These are phyloP conservation scores for Claviceps spartinae DNA, from an alignment of 2,329 filamentous ascomycete genomes.

Conservation along the genomic window DNA sequence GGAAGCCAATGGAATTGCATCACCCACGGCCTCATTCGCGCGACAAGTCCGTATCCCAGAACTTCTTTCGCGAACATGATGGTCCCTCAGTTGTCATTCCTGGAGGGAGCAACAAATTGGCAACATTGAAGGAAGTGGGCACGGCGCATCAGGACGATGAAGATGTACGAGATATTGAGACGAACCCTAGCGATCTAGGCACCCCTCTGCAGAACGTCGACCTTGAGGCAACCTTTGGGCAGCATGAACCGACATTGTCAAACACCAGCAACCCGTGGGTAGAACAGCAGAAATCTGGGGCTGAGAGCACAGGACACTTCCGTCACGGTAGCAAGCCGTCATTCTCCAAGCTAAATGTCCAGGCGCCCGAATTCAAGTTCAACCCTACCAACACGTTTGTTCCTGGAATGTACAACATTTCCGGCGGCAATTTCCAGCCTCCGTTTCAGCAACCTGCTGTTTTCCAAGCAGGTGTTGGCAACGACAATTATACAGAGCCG, in stretches of 20 bases:
- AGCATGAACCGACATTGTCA: slow-evolving; percentile 43
- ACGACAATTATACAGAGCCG: background rate
- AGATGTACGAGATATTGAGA: slow-evolving; percentile 54
- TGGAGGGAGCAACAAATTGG: slow-evolving; percentile 25
- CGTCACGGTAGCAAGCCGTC: slow-evolving; percentile 56
- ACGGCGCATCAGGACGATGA: slow-evolving; percentile 27
- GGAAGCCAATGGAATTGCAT: slow-evolving; percentile 46
- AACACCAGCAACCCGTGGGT: slow-evolving; percentile 51
- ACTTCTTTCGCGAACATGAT: slow-evolving; percentile 46
- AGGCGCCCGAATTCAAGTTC: slow-evolving; percentile 81
- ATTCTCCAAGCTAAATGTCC: slow-evolving; percentile 71
- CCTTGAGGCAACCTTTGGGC: slow-evolving; percentile 27
- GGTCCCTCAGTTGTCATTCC: slow-evolving; percentile 28
- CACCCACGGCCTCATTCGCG: slow-evolving; percentile 63
- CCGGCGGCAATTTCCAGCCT: slow-evolving; percentile 33
- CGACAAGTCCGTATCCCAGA: slow-evolving; percentile 57
- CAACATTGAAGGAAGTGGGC: slow-evolving; percentile 26
- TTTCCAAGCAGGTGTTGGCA: slow-evolving; percentile 25
- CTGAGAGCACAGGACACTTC: slow-evolving; percentile 25
- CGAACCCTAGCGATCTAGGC: slow-evolving; percentile 58
- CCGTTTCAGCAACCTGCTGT: slow-evolving; percentile 27
- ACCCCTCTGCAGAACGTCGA: slow-evolving; percentile 44
- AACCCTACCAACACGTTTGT: slow-evolving; percentile 40
- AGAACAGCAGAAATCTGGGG: slow-evolving; percentile 32
- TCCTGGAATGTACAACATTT: slow-evolving; percentile 35